Evolutionary conservation across 768 basidiomycete genomes (phyloP).

Genomic region (Rhodocollybia butyracea): DNA sequence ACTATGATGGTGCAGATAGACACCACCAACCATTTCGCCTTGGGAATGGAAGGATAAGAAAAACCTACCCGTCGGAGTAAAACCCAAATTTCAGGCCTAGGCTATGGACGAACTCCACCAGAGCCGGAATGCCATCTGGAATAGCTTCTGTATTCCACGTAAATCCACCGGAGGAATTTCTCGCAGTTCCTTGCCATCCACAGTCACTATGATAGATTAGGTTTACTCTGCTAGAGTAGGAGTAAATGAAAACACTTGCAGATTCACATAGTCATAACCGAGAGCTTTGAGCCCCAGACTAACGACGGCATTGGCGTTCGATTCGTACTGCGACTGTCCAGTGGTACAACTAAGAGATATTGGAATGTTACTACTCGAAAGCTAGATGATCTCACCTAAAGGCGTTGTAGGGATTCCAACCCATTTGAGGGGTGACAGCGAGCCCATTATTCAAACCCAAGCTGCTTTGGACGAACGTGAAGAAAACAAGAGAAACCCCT

Average conservation of each 20-base stretch:
- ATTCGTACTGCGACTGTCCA: slow-evolving; percentile 28
- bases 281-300: slow-evolving; percentile 31
- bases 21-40: no score
- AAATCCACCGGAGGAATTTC: slow-evolving; percentile 37
- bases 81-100: slow-evolving; percentile 59
- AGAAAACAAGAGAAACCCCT: neutral
- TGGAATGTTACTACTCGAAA: no score
- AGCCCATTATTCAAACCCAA: slow-evolving; percentile 31
- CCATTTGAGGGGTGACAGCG: slow-evolving; percentile 42
- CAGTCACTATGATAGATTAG: slow-evolving; percentile 36
- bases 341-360: neutral
- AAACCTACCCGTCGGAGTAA: slow-evolving; percentile 47
- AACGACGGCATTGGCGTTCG: slow-evolving; percentile 37
- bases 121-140: slow-evolving; percentile 20
- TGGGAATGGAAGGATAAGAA: slow-evolving; percentile 22
- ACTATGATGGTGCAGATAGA: slow-evolving; percentile 23
- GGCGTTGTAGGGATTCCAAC: slow-evolving; percentile 48
- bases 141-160: slow-evolving; percentile 38
- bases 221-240: neutral
- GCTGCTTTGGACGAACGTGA: neutral
- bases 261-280: slow-evolving; percentile 41
- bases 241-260: slow-evolving; percentile 24
- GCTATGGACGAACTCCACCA: slow-evolving; percentile 13
- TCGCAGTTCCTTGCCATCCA: slow-evolving; percentile 45
- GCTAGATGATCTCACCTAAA: slow-evolving; percentile 30